Percentiles rank a stretch among this genome's conserved stretches.
phyloP scores from a whole-genome alignment of 768 basidiomycete genomes.

The Tubosaeta sp. region DNA sequence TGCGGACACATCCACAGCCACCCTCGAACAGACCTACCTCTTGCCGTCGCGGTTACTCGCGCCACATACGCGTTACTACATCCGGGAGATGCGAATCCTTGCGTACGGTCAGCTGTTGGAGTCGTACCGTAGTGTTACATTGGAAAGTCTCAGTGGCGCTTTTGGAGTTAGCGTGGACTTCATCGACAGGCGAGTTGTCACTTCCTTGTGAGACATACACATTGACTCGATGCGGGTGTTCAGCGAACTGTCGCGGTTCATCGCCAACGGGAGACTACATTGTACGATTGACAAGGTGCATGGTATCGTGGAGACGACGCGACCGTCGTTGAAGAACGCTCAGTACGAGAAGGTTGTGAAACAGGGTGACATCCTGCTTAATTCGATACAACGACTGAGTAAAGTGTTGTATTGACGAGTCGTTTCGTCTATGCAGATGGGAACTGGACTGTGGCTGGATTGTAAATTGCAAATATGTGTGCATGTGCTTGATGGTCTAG shows the following conservation, averaged over 20 bases:
- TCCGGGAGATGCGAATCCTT: constrained; percentile 93
- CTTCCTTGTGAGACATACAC: neutral
- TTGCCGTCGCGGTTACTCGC: constrained; percentile 83
- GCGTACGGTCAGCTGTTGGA: constrained; percentile 93
- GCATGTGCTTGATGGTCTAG: too few species aligned
- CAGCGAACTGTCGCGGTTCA: constrained; percentile 90
- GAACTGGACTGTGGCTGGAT: neutral
- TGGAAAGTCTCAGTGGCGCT: constrained; percentile 78
- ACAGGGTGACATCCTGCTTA: constrained; percentile 86
- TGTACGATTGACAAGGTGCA: constrained; percentile 94
- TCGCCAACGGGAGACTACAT: constrained; percentile 79
- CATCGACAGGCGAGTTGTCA: constrained; percentile 69
- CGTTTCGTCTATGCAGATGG: neutral
- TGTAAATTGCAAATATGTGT: too few species aligned
- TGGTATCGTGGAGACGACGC: constrained; percentile 88
- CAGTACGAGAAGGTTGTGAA: constrained; percentile 93
- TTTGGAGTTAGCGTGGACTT: constrained; percentile 90
- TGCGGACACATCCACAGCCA: constrained; percentile 44
- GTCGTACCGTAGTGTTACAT: constrained; percentile 81
- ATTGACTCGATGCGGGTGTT: neutral
- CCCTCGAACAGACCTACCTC: constrained; percentile 83
- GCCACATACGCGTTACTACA: constrained; percentile 84
- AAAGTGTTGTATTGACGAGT: constrained; percentile 67
- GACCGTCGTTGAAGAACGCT: constrained; percentile 69
- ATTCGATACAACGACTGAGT: constrained; percentile 82